phyloP scores from a whole-genome alignment of 352 stramenopile genomes.

The Blastocystis sp. region DNA sequence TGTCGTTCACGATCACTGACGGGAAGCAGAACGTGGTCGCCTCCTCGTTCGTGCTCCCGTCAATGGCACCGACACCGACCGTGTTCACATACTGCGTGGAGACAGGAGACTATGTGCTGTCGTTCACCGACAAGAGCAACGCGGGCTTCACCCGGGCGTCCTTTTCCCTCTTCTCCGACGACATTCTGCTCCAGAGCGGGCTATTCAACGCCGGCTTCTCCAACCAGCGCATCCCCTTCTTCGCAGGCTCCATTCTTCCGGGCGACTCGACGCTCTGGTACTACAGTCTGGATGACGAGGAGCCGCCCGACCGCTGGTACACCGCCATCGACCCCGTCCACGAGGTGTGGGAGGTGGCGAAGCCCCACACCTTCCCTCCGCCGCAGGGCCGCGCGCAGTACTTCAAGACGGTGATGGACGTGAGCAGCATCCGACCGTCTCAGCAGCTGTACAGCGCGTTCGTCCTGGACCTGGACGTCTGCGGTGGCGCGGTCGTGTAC shows the following conservation, averaged over 20 bases:
- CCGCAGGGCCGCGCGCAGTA: background rate
- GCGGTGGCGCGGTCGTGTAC: background rate
- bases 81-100: background rate
- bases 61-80: background rate
- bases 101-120: background rate
- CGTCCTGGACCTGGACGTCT: background rate
- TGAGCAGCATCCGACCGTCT: background rate
- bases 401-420: constrained; percentile 28
- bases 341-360: background rate
- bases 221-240: background rate
- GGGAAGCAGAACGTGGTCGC: background rate
- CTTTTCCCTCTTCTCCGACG: background rate
- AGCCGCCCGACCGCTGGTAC: background rate
- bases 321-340: background rate
- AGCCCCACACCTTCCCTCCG: background rate
- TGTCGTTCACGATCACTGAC: background rate
- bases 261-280: background rate
- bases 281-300: background rate
- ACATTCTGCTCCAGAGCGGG: background rate
- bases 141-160: background rate
- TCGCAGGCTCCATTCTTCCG: background rate
- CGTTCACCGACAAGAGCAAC: constrained; percentile 4
- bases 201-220: constrained; percentile 45
- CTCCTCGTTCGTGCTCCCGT: background rate
- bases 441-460: background rate